Conservation (phyloP, 208 protist species). For the Crithidia bombi region DNA sequence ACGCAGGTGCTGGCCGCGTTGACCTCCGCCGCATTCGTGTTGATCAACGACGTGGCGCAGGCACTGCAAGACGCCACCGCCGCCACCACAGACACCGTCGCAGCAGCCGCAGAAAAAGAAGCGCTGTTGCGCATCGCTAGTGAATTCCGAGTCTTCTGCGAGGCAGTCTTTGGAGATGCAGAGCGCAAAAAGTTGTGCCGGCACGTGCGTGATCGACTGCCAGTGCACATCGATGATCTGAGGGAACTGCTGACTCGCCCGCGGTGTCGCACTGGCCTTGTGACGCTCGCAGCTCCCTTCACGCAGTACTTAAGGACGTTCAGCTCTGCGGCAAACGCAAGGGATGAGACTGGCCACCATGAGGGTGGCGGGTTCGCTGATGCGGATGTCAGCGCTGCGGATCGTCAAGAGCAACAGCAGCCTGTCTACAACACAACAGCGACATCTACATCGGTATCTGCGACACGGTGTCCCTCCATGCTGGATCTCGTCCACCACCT, state of each 20-base stretch:
- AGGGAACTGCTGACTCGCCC: conserved; percentile 21
- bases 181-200: conserved; percentile 24
- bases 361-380: no score
- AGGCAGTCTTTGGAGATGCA: conserved; percentile 23
- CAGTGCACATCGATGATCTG: conserved; percentile 16
- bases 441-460: not conserved
- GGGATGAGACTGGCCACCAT: no score
- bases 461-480: conserved; percentile 31
- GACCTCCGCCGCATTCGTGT: conserved; percentile 24
- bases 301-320: no score
- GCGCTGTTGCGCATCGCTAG: not conserved
- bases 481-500: conserved; percentile 39
- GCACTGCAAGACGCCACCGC: conserved; percentile 9
- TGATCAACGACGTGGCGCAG: conserved; percentile 33
- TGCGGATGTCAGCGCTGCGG: no score
- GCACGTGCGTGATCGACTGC: conserved; percentile 28
- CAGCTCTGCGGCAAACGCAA: no score
- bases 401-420: no score
- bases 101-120: not conserved
- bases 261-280: not conserved
- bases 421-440: no score
- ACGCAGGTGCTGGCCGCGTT: conserved; percentile 35
- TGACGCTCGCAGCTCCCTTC: no score
- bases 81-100: not conserved
- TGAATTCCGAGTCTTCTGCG: conserved; percentile 18